Conservation (phyloP, 1,284 basidiomycete species). For the Taiwanofungus camphoratus region DNA sequence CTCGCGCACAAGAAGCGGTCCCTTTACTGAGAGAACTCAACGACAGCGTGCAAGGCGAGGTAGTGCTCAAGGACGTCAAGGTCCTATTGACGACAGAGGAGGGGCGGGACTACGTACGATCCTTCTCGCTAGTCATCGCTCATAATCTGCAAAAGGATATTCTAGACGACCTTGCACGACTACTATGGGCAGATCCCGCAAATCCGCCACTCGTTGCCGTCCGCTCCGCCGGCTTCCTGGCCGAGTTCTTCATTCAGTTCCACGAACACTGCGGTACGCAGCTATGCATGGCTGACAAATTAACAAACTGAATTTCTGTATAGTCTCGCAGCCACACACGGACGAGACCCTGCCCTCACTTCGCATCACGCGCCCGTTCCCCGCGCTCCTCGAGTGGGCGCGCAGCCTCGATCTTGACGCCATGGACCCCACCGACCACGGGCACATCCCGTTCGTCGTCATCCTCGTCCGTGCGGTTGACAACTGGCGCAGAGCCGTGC, state of each 20-base stretch:
- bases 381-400: conserved; percentile 69
- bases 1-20: conserved; percentile 77
- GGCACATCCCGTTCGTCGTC: conserved; percentile 82
- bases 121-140: conserved; percentile 70
- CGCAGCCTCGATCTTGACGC: conserved; percentile 63
- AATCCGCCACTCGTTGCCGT: conserved; percentile 71
- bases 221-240: conserved; percentile 81
- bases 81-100: conserved; percentile 46
- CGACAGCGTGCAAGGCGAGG: conserved; percentile 73
- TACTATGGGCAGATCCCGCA: conserved; percentile 62
- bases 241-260: conserved; percentile 84
- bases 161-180: conserved; percentile 53
- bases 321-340: conserved; percentile 25
- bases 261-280: conserved; percentile 72
- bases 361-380: conserved; percentile 87
- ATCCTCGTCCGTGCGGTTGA: conserved; percentile 81
- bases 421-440: conserved; percentile 83
- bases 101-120: conserved; percentile 43
- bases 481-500: conserved; percentile 71
- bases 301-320: conserved; percentile 5
- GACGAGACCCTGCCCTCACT: conserved; percentile 64
- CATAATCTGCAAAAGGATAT: conserved; percentile 65
- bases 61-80: conserved; percentile 53
- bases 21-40: conserved; percentile 83
- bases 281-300: not conserved